These are phyloP conservation scores for Termitomyces sp. DNA, from an alignment of 768 basidiomycete genomes.

Conservation along the genomic window DNA sequence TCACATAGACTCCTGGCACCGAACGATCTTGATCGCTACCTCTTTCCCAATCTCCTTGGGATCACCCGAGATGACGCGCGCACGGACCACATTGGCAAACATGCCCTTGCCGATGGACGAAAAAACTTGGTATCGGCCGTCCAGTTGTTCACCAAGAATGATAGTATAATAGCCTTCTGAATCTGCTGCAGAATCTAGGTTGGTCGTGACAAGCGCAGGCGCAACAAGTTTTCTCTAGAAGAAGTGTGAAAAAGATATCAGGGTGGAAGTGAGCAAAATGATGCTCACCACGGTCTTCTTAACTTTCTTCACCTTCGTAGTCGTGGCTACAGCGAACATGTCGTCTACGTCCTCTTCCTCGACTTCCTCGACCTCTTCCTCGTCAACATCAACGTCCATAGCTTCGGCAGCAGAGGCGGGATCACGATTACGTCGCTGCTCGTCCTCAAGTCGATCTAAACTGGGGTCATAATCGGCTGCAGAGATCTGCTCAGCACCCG, in stretches of 20 bases:
- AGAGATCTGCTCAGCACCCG: constrained; percentile 62
- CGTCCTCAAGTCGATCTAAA: constrained; percentile 79
- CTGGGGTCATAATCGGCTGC: constrained; percentile 88
- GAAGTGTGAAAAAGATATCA: not conserved
- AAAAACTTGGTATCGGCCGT: constrained; percentile 90
- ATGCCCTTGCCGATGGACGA: constrained; percentile 97
- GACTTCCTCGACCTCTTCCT: constrained; percentile 52
- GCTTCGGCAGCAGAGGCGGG: constrained; percentile 26
- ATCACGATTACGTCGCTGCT: constrained; percentile 58
- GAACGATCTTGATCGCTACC: constrained; percentile 96
- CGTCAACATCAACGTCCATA: constrained; percentile 38
- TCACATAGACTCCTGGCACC: constrained; percentile 95
- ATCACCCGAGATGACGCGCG: constrained; percentile 70
- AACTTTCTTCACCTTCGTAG: constrained; percentile 45
- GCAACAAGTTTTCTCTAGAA: constrained; percentile 38
- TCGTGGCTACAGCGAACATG: constrained; percentile 77
- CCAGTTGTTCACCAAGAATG: constrained; percentile 90
- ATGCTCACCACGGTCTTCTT: constrained; percentile 50
- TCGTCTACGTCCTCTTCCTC: constrained; percentile 88
- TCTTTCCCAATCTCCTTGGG: constrained; percentile 51
- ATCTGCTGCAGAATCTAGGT: constrained; percentile 87
- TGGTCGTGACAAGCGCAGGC: constrained; percentile 67
- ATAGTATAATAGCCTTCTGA: constrained; percentile 94
- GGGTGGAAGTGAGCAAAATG: not conserved
- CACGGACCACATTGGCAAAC: constrained; percentile 96